phyloP scores from a whole-genome alignment of 2,329 filamentous ascomycete genomes.

The Fusarium sulawesiense region DNA sequence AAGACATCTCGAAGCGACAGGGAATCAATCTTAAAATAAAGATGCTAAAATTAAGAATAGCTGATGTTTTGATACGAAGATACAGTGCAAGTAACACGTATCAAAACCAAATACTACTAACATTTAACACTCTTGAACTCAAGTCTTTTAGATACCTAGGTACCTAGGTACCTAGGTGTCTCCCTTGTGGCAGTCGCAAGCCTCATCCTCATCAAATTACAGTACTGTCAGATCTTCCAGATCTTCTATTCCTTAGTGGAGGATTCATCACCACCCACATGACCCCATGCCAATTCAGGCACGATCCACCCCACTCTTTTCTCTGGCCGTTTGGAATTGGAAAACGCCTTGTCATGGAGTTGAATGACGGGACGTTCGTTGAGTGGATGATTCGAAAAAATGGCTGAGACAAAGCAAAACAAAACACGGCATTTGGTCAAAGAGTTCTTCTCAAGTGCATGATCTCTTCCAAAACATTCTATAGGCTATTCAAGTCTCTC shows the following conservation, averaged over 20 bases:
- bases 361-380: neutral
- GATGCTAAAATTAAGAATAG: slow-evolving; percentile 1
- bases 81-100: neutral
- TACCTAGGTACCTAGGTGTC: too few relatives aligned
- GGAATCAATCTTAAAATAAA: slow-evolving; percentile 12
- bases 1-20: slow-evolving; percentile 7
- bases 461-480: neutral
- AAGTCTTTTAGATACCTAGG: too few relatives aligned
- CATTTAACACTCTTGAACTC: neutral
- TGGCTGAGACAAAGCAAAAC: slow-evolving; percentile 5
- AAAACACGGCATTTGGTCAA: slow-evolving; percentile 2
- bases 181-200: neutral
- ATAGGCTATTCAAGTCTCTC: neutral
- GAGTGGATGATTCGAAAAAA: neutral
- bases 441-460: neutral
- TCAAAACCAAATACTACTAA: neutral
- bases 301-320: slow-evolving; percentile 7
- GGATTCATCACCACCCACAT: slow-evolving; percentile 3
- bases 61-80: neutral
- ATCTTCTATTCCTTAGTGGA: slow-evolving; percentile 2
- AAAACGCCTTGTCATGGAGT: slow-evolving; percentile 15
- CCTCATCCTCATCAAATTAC: neutral
- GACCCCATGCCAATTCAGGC: slow-evolving; percentile 7
- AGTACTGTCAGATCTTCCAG: slow-evolving; percentile 1
- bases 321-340: slow-evolving; percentile 3